phyloP scores from a whole-genome alignment of 371 early-diverging fungal species.

The Coemansia sp. region DNA sequence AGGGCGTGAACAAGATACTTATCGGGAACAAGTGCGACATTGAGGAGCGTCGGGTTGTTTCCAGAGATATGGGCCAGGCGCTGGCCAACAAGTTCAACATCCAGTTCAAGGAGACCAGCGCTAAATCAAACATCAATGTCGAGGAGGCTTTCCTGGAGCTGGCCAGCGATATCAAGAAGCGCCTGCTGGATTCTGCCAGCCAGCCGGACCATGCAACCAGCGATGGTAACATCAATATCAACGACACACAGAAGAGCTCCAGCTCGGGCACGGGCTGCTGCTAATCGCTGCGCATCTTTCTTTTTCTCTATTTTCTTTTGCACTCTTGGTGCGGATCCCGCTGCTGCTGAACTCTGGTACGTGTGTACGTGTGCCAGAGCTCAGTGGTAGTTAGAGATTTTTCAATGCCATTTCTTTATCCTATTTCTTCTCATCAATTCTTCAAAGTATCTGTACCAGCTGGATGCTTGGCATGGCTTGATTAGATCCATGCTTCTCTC shows the following conservation, averaged over 20 bases:
- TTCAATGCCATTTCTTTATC: not conserved
- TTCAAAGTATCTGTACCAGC: not conserved
- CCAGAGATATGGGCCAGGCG: conserved; percentile 77
- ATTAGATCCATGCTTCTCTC: too few species aligned
- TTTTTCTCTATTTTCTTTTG: not conserved
- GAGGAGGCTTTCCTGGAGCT: conserved; percentile 97
- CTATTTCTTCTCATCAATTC: not conserved
- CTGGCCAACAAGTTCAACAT: conserved; percentile 87
- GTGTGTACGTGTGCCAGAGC: not conserved
- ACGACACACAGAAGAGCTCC: conserved; percentile 31
- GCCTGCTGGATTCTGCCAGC: conserved; percentile 63
- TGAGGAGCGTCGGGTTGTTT: conserved; percentile 85
- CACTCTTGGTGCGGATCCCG: not conserved
- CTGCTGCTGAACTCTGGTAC: not conserved
- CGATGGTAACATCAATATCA: conserved; percentile 39
- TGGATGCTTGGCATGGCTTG: too few species aligned
- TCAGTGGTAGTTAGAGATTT: not conserved
- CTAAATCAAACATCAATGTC: conserved; percentile 95
- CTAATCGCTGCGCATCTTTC: conserved; percentile 2
- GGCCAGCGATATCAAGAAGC: conserved; percentile 78
- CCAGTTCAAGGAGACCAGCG: conserved; percentile 93
- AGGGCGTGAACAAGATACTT: conserved; percentile 93
- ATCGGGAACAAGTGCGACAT: conserved; percentile 99
- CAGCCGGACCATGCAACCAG: conserved; percentile 33
- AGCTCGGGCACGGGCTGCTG: conserved; percentile 40